Evolutionary conservation across 2,329 filamentous ascomycete genomes (phyloP).

Genomic region (Balansia obtecta): DNA sequence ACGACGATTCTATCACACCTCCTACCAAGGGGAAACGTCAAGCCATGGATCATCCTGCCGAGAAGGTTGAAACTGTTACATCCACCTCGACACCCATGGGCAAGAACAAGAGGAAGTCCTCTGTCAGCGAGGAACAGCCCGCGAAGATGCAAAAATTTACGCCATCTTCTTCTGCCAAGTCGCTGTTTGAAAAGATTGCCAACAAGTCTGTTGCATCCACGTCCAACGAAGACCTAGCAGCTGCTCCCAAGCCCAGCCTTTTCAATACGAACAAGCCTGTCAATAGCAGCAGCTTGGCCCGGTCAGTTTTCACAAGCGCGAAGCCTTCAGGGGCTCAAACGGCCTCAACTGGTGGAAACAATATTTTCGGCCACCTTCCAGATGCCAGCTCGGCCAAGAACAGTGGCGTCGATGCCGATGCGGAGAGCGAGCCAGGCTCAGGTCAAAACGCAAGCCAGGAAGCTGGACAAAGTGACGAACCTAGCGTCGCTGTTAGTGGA

Average conservation of each 20-base stretch:
- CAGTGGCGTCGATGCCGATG: constrained; percentile 36
- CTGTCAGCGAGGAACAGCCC: constrained; percentile 33
- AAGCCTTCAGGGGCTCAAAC: constrained; percentile 19
- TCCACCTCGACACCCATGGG: constrained; percentile 11
- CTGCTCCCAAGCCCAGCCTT: constrained; percentile 17
- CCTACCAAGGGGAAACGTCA: constrained; percentile 38
- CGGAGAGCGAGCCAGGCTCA: constrained; percentile 32
- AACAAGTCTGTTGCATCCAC: constrained; percentile 29
- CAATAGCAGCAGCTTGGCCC: constrained; percentile 24
- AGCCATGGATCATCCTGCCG: constrained; percentile 26
- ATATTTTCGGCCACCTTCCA: constrained; percentile 50
- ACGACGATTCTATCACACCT: constrained; percentile 30
- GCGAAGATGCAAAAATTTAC: constrained; percentile 38
- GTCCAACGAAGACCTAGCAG: constrained; percentile 14
- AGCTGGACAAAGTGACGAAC: constrained; percentile 29
- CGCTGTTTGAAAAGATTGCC: constrained; percentile 44
- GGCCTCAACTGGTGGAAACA: constrained; percentile 21
- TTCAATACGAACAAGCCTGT: constrained; percentile 22
- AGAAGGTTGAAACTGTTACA: constrained; percentile 22
- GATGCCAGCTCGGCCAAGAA: constrained; percentile 42
- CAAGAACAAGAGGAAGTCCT: constrained; percentile 42
- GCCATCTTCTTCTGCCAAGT: constrained; percentile 42
- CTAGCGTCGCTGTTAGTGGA: constrained; percentile 28
- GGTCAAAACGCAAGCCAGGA: constrained; percentile 31
- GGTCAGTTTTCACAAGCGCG: constrained; percentile 29